Conservation (phyloP, 257 asterid species). For the Rhazya stricta region DNA sequence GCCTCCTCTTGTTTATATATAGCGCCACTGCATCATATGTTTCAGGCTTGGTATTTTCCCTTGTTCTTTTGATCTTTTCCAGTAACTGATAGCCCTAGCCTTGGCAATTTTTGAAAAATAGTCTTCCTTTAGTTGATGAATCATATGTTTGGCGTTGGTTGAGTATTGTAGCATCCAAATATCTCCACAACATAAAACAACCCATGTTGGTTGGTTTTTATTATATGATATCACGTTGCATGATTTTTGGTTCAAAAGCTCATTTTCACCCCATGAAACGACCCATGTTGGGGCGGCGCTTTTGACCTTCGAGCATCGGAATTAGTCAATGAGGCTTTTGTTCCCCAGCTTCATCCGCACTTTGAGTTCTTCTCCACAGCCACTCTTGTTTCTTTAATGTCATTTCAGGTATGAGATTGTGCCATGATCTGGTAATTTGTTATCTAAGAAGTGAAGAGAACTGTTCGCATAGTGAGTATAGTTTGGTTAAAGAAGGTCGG, state of each 20-base stretch:
- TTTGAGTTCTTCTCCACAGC: not conserved
- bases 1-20: not conserved
- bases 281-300: not conserved
- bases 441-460: no score
- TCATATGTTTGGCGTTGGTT: conserved; percentile 4
- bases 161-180: not conserved
- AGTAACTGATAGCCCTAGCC: not conserved
- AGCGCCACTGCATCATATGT: no score
- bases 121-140: conserved; percentile 3
- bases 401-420: not conserved
- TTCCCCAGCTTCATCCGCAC: no score
- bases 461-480: no score
- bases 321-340: no score
- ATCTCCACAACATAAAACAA: conserved; percentile 4
- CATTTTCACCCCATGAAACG: not conserved
- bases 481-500: not conserved
- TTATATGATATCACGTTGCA: not conserved
- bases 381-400: not conserved
- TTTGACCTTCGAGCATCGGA: no score
- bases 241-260: not conserved
- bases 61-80: not conserved
- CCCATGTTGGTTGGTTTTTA: conserved; percentile 1
- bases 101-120: not conserved
- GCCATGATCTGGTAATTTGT: no score
- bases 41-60: not conserved